Conservation (phyloP, 257 asterid genomes). For the Euphrasia confusa region DNA sequence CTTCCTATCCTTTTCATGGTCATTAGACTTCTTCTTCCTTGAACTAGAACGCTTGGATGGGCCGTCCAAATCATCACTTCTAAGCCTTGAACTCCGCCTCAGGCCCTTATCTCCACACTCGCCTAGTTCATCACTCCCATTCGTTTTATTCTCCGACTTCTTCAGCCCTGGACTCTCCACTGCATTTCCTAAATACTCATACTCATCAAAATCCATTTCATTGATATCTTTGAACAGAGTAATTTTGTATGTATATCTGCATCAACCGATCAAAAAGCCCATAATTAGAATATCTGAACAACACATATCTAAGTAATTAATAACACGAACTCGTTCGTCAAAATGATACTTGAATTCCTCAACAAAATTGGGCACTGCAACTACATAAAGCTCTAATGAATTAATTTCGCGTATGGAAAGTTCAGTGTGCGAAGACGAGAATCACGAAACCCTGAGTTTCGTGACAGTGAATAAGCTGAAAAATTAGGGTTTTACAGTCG, state of each 20-base stretch:
- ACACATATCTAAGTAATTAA: neutral
- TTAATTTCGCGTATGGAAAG: neutral
- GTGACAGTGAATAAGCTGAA: too few species aligned
- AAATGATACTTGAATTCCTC: too few species aligned
- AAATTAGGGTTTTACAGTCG: too few species aligned
- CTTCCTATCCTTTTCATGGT: slow-evolving; percentile 38
- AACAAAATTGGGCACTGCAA: too few species aligned
- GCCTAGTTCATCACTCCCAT: slow-evolving; percentile 30
- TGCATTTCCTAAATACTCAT: slow-evolving; percentile 44
- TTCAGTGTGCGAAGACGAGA: too few species aligned
- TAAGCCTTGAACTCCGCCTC: slow-evolving; percentile 42
- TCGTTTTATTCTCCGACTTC: slow-evolving; percentile 34
- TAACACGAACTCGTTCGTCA: too few species aligned
- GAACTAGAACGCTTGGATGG: slow-evolving; percentile 36
- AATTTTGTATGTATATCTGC: slow-evolving; percentile 17
- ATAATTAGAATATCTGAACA: slow-evolving; percentile 5
- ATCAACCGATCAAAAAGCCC: slow-evolving; percentile 16
- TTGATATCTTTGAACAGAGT: neutral
- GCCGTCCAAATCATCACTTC: slow-evolving; percentile 37
- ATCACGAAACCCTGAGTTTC: too few species aligned
- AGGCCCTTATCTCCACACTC: slow-evolving; percentile 35
- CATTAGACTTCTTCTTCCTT: slow-evolving; percentile 39
- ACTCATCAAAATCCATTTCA: slow-evolving; percentile 56
- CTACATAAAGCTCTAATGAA: neutral
- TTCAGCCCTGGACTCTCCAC: slow-evolving; percentile 44